Percentiles rank a stretch among this genome's conserved stretches.
phyloP scores from a whole-genome alignment of 306 rosid genomes.

The Lathyrus tuberosus region DNA sequence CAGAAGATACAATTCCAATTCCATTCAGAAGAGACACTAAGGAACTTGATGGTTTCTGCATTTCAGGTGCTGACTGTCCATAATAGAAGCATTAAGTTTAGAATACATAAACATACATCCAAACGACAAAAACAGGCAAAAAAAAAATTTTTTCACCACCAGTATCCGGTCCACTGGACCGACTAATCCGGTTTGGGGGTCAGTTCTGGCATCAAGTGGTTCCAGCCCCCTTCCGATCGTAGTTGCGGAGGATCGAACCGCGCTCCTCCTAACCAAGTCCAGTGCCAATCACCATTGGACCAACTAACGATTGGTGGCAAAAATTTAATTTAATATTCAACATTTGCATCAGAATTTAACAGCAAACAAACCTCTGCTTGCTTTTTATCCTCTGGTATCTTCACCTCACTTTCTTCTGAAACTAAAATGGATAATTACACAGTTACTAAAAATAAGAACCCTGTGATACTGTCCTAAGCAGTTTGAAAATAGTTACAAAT shows the following conservation, averaged over 20 bases:
- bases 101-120: constrained; percentile 41
- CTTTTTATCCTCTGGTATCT: constrained; percentile 46
- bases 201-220: too few species aligned
- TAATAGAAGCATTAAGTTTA: constrained; percentile 42
- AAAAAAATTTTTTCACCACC: constrained; percentile 13
- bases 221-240: too few species aligned
- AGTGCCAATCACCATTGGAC: too few species aligned
- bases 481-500: not conserved
- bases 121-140: constrained; percentile 23
- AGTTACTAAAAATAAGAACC: constrained; percentile 30
- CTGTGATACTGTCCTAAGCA: constrained; percentile 1
- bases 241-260: too few species aligned
- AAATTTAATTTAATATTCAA: constrained; percentile 37
- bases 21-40: constrained; percentile 58
- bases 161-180: too few species aligned
- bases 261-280: too few species aligned
- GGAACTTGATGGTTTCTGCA: constrained; percentile 48
- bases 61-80: constrained; percentile 52
- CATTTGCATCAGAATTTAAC: constrained; percentile 39
- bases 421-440: constrained; percentile 35
- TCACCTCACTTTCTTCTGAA: constrained; percentile 62
- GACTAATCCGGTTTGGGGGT: too few species aligned
- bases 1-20: constrained; percentile 68
- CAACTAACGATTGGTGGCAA: not conserved
- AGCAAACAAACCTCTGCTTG: constrained; percentile 62